phyloP scores from a whole-genome alignment of 768 basidiomycete species.

The Kondoa malvinella region DNA sequence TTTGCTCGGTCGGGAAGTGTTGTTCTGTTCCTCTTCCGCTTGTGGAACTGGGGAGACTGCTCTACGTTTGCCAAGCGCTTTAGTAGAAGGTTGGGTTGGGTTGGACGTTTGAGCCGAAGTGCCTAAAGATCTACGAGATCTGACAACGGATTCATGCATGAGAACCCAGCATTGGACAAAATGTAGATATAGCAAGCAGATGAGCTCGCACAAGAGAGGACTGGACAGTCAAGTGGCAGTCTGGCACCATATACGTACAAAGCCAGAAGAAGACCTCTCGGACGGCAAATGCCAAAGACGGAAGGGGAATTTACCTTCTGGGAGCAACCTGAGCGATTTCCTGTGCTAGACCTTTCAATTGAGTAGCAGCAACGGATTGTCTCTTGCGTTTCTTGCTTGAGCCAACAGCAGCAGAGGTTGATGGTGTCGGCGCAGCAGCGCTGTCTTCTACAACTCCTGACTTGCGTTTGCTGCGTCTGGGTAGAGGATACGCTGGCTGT shows the following conservation, averaged over 20 bases:
- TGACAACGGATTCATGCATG: background rate
- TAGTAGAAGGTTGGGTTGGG: conserved; percentile 9
- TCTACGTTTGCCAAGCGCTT: conserved; percentile 22
- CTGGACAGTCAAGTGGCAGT: too few relatives aligned
- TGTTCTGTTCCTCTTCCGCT: background rate
- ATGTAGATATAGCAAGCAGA: too few relatives aligned
- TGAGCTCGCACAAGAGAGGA: too few relatives aligned
- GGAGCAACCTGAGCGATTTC: background rate
- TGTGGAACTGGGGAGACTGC: conserved; percentile 16
- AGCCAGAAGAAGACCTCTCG: background rate
- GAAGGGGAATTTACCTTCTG: background rate
- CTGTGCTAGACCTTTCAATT: background rate
- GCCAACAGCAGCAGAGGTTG: background rate
- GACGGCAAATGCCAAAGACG: background rate
- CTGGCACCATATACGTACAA: too few relatives aligned
- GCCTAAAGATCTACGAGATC: background rate
- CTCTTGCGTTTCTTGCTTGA: background rate
- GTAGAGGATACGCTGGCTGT: background rate
- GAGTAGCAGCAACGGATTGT: background rate
- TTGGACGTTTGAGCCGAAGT: background rate
- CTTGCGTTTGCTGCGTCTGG: background rate
- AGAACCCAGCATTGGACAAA: too few relatives aligned
- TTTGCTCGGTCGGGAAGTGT: background rate
- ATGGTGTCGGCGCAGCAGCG: background rate
- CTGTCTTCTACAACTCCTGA: background rate